Conservation (phyloP, 129 eudicot species). For the Tanacetum coccineum region DNA sequence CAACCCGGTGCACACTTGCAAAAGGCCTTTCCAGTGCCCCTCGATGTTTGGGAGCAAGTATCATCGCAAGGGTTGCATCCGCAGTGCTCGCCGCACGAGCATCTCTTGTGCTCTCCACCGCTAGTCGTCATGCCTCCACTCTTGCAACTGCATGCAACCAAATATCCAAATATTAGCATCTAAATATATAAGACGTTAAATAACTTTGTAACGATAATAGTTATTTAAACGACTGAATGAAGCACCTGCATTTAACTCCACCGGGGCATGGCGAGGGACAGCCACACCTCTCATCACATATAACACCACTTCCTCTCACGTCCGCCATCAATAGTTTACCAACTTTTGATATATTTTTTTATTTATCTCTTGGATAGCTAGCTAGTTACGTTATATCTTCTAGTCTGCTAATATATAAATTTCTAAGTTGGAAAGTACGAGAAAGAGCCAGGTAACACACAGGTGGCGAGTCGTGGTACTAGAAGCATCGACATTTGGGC, state of each 20-base stretch:
- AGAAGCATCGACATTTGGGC: not conserved
- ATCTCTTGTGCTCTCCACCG: conserved; percentile 43
- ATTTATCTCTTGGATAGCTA: not conserved
- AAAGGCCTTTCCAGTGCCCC: conserved; percentile 26
- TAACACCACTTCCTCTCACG: conserved; percentile 36
- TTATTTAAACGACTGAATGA: not conserved
- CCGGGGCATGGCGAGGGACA: conserved; percentile 73
- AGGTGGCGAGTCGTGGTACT: not conserved
- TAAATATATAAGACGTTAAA: too few relatives aligned
- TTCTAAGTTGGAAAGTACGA: not conserved
- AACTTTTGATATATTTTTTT: not conserved
- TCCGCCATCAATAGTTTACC: conserved; percentile 26
- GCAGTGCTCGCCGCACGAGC: conserved; percentile 68
- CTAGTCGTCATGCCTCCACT: conserved; percentile 20
- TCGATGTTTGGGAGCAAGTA: conserved; percentile 24
- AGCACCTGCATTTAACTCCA: conserved; percentile 46
- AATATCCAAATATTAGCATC: not conserved
- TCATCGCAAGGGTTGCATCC: conserved; percentile 58
- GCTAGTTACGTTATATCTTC: too few relatives aligned
- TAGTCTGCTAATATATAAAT: too few relatives aligned
- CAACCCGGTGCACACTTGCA: conserved; percentile 56
- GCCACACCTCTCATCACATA: conserved; percentile 57
- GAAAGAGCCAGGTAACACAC: too few relatives aligned
- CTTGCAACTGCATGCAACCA: conserved; percentile 20
- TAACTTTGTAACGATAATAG: too few relatives aligned